phyloP scores from a whole-genome alignment of 768 basidiomycete genomes.

The Suillus sp. region DNA sequence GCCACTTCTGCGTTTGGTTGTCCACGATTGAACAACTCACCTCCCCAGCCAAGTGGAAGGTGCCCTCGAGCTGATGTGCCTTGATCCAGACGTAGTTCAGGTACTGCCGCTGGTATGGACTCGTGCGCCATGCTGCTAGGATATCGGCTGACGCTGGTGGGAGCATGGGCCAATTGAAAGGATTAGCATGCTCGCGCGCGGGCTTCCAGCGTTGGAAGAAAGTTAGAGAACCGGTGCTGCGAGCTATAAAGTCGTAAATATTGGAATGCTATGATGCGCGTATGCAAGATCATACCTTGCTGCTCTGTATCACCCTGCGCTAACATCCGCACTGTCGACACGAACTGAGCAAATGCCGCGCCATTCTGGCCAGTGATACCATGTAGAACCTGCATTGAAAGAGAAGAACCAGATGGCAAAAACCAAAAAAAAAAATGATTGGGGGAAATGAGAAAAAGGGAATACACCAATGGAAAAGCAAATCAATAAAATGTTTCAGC shows the following conservation, averaged over 20 bases:
- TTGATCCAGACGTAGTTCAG: conserved; percentile 35
- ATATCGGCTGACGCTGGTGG: conserved; percentile 29
- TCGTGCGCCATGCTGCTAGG: conserved; percentile 29
- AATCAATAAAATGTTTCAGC: not conserved
- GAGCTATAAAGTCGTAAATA: conserved; percentile 12
- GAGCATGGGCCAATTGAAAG: conserved; percentile 37
- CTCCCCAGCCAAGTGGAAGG: conserved; percentile 1
- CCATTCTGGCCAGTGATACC: conserved; percentile 23
- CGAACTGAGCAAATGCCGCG: conserved; percentile 28
- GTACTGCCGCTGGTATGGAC: conserved; percentile 27
- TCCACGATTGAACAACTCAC: not conserved
- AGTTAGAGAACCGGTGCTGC: conserved; percentile 24
- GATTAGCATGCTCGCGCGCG: conserved; percentile 34
- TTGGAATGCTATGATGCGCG: not conserved
- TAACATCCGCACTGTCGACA: conserved; percentile 25
- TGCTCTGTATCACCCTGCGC: conserved; percentile 29
- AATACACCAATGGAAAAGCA: conserved; percentile 7
- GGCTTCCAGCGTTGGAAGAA: conserved; percentile 37
- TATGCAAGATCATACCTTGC: conserved; percentile 26
- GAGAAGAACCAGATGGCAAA: not conserved
- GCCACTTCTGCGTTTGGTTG: not conserved
- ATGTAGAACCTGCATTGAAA: conserved; percentile 24
- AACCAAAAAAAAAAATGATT: not conserved
- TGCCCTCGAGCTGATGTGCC: conserved; percentile 25
- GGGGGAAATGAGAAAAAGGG: not conserved